phyloP scores from a whole-genome alignment of 2,329 filamentous ascomycete genomes.

The Diplocarpon mali region DNA sequence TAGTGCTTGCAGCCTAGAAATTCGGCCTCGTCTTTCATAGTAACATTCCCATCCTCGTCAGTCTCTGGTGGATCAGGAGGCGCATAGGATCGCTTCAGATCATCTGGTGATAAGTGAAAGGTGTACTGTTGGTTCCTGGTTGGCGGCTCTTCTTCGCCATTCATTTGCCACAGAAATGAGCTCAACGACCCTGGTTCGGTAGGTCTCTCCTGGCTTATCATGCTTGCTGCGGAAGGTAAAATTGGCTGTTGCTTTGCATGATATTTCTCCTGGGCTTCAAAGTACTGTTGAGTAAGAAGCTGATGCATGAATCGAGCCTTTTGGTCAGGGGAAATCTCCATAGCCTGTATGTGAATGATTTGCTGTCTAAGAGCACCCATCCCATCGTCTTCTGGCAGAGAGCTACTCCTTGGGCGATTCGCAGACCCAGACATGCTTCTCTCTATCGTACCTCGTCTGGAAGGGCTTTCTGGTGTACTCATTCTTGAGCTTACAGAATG shows the following conservation, averaged over 20 bases:
- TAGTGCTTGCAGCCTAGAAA: conserved; percentile 83
- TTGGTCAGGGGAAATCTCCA: conserved; percentile 44
- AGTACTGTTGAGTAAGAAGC: conserved; percentile 59
- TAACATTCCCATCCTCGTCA: conserved; percentile 33
- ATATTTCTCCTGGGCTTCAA: conserved; percentile 30
- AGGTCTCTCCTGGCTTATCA: conserved; percentile 31
- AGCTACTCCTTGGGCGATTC: conserved; percentile 16
- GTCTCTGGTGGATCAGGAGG: conserved; percentile 40
- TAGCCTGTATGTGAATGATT: conserved; percentile 58
- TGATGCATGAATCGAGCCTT: conserved; percentile 65
- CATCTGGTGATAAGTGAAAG: conserved; percentile 45
- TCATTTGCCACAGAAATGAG: conserved; percentile 47
- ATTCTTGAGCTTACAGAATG: conserved; percentile 11
- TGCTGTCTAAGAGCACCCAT: conserved; percentile 56
- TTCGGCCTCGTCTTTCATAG: conserved; percentile 22
- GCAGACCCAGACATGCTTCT: conserved; percentile 6
- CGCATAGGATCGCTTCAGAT: conserved; percentile 57
- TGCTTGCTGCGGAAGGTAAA: conserved; percentile 20
- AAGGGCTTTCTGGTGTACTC: conserved; percentile 19
- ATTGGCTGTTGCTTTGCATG: conserved; percentile 21
- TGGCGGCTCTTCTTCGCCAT: conserved; percentile 16
- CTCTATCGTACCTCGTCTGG: conserved; percentile 18
- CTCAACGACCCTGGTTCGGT: conserved; percentile 37
- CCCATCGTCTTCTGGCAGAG: conserved; percentile 63
- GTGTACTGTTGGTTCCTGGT: conserved; percentile 24